Percentiles rank a stretch among this genome's conserved stretches.
phyloP scores from a whole-genome alignment of 129 eudicot genomes.

The Kitagawia praeruptora region DNA sequence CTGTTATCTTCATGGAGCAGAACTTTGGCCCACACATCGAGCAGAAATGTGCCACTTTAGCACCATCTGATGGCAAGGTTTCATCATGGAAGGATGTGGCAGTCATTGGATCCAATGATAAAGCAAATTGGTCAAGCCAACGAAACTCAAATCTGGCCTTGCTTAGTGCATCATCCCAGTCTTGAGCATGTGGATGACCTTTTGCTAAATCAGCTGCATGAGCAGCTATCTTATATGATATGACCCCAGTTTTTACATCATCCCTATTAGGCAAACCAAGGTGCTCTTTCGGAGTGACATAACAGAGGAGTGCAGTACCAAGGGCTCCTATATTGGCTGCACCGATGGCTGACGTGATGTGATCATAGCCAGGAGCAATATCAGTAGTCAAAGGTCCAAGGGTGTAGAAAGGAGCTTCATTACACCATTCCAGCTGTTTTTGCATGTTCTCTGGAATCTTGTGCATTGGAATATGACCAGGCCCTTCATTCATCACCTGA shows the following conservation, averaged over 20 bases:
- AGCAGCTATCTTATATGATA: slow-evolving; percentile 90
- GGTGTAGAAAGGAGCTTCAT: slow-evolving; percentile 97
- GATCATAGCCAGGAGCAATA: slow-evolving; percentile 97
- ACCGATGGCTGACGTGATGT: slow-evolving; percentile 96
- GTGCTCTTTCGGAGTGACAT: slow-evolving; percentile 95
- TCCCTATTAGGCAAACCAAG: slow-evolving; percentile 93
- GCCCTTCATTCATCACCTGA: slow-evolving; percentile 98
- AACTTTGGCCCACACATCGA: slow-evolving; percentile 99
- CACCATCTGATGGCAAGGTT: slow-evolving; percentile 89
- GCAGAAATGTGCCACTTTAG: slow-evolving; percentile 98
- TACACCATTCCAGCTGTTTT: slow-evolving; percentile 95
- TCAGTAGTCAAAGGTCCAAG: slow-evolving; percentile 97
- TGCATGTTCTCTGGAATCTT: slow-evolving; percentile 97
- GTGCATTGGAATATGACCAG: slow-evolving; percentile 93
- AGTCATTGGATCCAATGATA: slow-evolving; percentile 90
- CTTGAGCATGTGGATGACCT: slow-evolving; percentile 89
- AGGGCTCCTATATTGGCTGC: slow-evolving; percentile 99
- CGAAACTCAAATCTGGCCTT: slow-evolving; percentile 93
- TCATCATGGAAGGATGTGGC: slow-evolving; percentile 97
- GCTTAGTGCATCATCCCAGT: slow-evolving; percentile 96
- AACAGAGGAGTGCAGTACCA: slow-evolving; percentile 94
- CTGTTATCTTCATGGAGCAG: slow-evolving; percentile 97
- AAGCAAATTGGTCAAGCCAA: slow-evolving; percentile 97
- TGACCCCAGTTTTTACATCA: slow-evolving; percentile 90
- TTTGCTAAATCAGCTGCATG: slow-evolving; percentile 98